phyloP scores from a whole-genome alignment of 2,329 filamentous ascomycete species.

The Leptographium flavum region DNA sequence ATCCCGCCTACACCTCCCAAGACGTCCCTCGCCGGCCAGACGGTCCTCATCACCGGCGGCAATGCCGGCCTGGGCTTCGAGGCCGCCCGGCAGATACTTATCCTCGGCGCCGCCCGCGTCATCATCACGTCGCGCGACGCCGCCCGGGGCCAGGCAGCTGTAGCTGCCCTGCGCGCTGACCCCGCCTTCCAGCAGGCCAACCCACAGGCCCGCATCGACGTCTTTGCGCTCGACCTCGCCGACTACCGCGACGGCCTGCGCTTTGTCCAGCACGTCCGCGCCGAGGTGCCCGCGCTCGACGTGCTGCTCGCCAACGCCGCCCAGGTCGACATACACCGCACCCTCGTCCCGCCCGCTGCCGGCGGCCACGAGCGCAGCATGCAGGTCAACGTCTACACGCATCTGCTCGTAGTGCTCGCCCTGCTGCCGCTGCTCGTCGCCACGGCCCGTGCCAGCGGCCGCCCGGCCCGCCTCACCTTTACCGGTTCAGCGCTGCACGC shows the following conservation, averaged over 20 bases:
- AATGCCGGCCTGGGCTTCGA: not conserved
- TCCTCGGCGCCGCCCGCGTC: not conserved
- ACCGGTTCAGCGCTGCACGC: not conserved
- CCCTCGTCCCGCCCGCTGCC: not conserved
- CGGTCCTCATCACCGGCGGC: not conserved
- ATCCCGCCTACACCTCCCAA: not conserved
- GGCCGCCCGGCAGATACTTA: not conserved
- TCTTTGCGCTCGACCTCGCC: not conserved
- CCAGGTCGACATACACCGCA: not conserved
- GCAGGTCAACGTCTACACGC: not conserved
- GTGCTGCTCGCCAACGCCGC: not conserved
- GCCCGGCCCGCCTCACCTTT: not conserved
- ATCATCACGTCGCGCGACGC: not conserved
- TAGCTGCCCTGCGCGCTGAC: not conserved
- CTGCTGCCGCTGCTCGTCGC: not conserved
- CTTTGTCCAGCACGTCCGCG: not conserved
- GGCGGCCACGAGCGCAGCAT: constrained; percentile 1
- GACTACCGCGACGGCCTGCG: not conserved
- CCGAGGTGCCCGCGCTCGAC: not conserved
- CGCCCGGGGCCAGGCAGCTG: not conserved
- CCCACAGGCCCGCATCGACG: not conserved
- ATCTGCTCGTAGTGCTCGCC: not conserved
- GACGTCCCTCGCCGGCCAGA: not conserved
- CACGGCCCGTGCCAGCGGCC: not conserved
- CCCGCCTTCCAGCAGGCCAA: not conserved